Evolutionary conservation across 805 yeast species (phyloP).

Genomic region (Pichia nanzhaoensis): DNA sequence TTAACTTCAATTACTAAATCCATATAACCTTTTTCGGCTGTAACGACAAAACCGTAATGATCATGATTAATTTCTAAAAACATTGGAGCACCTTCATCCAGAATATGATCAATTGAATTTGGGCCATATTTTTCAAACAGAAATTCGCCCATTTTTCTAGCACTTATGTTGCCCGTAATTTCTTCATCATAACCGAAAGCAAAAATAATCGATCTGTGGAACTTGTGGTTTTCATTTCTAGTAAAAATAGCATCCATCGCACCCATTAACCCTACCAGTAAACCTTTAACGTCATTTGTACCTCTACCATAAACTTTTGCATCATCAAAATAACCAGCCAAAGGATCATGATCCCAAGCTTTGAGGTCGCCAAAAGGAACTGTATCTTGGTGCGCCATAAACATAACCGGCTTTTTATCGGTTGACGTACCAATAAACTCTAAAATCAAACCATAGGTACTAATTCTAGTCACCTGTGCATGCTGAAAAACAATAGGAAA

Average conservation of each 20-base stretch:
- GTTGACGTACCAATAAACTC: conserved; percentile 54
- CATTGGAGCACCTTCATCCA: conserved; percentile 46
- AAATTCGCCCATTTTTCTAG: conserved; percentile 40
- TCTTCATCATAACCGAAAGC: conserved; percentile 83
- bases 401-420: conserved; percentile 52
- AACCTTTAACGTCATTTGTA: conserved; percentile 64
- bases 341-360: conserved; percentile 64
- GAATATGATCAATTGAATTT: conserved; percentile 50
- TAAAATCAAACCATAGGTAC: conserved; percentile 55
- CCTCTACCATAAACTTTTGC: conserved; percentile 70
- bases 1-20: conserved; percentile 42
- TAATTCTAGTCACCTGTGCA: conserved; percentile 47
- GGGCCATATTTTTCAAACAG: conserved; percentile 51
- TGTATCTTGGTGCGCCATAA: conserved; percentile 76
- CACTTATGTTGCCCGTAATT: conserved; percentile 56
- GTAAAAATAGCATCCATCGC: conserved; percentile 48
- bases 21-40: conserved; percentile 38
- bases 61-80: conserved; percentile 29
- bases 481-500: conserved; percentile 46
- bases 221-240: conserved; percentile 41
- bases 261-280: conserved; percentile 59
- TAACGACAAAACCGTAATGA: conserved; percentile 37
- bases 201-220: conserved; percentile 49
- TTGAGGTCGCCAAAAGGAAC: conserved; percentile 63
- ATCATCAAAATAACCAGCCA: conserved; percentile 58